phyloP scores from a whole-genome alignment of 495 filamentous ascomycete genomes.

The Penicillium simplicissimum region DNA sequence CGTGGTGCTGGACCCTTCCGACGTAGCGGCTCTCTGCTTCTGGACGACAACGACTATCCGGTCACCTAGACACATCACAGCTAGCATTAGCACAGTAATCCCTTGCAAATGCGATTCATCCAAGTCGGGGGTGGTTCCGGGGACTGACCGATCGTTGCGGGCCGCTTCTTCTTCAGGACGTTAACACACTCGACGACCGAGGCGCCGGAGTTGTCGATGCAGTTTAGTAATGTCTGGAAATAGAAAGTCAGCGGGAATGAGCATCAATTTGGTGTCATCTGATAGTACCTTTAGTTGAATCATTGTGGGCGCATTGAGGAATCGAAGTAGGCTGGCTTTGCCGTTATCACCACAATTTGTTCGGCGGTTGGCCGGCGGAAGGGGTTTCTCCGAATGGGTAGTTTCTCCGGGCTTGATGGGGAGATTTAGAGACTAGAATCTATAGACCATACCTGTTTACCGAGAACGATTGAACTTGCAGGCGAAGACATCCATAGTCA shows the following conservation, averaged over 20 bases:
- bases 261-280: background rate
- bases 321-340: conserved; percentile 2
- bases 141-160: conserved; percentile 82
- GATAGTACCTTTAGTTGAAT: conserved; percentile 90
- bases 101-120: background rate
- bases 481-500: too few relatives aligned
- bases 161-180: conserved; percentile 85
- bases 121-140: background rate
- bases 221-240: conserved; percentile 91
- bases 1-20: conserved; percentile 56
- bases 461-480: too few relatives aligned
- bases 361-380: conserved; percentile 15
- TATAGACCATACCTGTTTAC: too few relatives aligned
- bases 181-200: conserved; percentile 95
- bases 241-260: background rate
- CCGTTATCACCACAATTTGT: conserved; percentile 29
- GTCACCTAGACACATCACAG: conserved; percentile 63
- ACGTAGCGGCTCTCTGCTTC: conserved; percentile 80
- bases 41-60: conserved; percentile 97
- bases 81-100: conserved; percentile 7
- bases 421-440: too few relatives aligned
- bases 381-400: conserved; percentile 30
- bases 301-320: conserved; percentile 63
- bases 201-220: conserved; percentile 99
- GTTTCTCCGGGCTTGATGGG: conserved; percentile 19